Evolutionary conservation across 129 eudicot species (phyloP).

Genomic region (Flaveria bidentis): DNA sequence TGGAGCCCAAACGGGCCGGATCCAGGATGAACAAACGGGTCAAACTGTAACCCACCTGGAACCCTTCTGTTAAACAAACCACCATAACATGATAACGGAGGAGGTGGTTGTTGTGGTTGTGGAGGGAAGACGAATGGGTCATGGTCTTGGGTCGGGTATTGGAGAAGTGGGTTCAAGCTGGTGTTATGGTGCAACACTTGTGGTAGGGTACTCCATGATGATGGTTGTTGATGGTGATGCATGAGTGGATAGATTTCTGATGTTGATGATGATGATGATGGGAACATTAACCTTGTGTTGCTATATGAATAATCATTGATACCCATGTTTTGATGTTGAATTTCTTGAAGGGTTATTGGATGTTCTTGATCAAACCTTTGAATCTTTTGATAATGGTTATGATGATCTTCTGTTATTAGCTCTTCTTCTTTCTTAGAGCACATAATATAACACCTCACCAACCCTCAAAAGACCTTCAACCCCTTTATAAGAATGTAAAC

Average conservation of each 20-base stretch:
- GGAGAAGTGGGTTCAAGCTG: conserved; percentile 50
- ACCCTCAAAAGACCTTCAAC: background rate
- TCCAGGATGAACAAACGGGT: conserved; percentile 62
- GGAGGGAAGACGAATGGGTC: conserved; percentile 71
- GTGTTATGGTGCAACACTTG: conserved; percentile 39
- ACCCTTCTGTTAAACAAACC: conserved; percentile 64
- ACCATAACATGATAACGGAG: conserved; percentile 47
- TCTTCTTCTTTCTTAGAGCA: conserved; percentile 47
- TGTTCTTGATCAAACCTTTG: conserved; percentile 42
- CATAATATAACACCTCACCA: conserved; percentile 34
- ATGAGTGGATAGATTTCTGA: conserved; percentile 57
- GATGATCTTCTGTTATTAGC: conserved; percentile 36
- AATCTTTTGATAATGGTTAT: conserved; percentile 26
- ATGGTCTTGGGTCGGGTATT: conserved; percentile 49
- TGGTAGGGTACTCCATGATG: conserved; percentile 68
- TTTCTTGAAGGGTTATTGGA: conserved; percentile 42
- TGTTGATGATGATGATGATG: conserved; percentile 42
- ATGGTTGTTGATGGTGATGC: conserved; percentile 32
- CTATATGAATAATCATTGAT: conserved; percentile 40
- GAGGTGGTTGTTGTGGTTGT: conserved; percentile 53
- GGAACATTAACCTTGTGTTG: conserved; percentile 41
- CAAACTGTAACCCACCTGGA: conserved; percentile 48
- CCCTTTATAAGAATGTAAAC: conserved; percentile 5
- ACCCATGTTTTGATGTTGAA: conserved; percentile 54
- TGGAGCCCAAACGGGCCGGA: conserved; percentile 78